These are phyloP conservation scores for Neoboletus brunneissimus DNA, from an alignment of 768 basidiomycete genomes.

Conservation along the genomic window DNA sequence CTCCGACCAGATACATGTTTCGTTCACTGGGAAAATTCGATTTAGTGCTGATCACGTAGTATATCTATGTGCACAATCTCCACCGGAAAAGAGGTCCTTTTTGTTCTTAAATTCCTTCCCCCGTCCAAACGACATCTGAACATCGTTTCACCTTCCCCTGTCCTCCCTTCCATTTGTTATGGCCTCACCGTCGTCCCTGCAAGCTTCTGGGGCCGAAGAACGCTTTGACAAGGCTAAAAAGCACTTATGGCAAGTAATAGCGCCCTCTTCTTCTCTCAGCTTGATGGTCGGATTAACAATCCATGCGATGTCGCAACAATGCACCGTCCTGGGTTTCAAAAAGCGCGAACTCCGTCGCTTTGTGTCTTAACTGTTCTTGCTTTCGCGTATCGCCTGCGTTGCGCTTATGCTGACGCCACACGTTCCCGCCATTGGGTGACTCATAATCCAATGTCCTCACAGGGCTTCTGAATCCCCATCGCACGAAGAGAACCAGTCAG, in stretches of 20 bases:
- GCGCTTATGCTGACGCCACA: slow-evolving; percentile 34
- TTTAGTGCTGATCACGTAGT: slow-evolving; percentile 40
- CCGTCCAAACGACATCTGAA: slow-evolving; percentile 23
- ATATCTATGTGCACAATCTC: slow-evolving; percentile 41
- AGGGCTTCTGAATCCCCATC: slow-evolving; percentile 33
- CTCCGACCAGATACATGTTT: slow-evolving; percentile 38
- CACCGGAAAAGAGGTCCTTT: slow-evolving; percentile 29
- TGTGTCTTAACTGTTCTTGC: slow-evolving; percentile 8
- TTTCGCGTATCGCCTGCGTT: slow-evolving; percentile 23
- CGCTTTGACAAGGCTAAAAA: slow-evolving; percentile 37
- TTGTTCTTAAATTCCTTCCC: slow-evolving; percentile 31
- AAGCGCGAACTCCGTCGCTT: slow-evolving; percentile 16
- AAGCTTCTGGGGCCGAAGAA: slow-evolving; percentile 26
- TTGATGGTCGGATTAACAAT: slow-evolving; percentile 2
- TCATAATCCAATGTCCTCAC: slow-evolving; percentile 18
- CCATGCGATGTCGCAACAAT: slow-evolving; percentile 12
- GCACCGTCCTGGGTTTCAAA: slow-evolving; percentile 10
- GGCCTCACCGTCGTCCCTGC: slow-evolving; percentile 24
- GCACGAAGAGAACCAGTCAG: slow-evolving; percentile 19
- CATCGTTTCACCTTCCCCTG: slow-evolving; percentile 26
- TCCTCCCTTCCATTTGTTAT: slow-evolving; percentile 17
- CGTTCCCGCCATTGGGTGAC: slow-evolving; percentile 17
- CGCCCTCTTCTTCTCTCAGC: slow-evolving; percentile 1
- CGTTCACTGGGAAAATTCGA: slow-evolving; percentile 36
- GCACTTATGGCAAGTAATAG: slow-evolving; percentile 33